Evolutionary conservation across 2,329 filamentous ascomycete genomes (phyloP), one percentile per base, ranked within the genome.

Genomic region (Clarireedia hainanense): DNA sequence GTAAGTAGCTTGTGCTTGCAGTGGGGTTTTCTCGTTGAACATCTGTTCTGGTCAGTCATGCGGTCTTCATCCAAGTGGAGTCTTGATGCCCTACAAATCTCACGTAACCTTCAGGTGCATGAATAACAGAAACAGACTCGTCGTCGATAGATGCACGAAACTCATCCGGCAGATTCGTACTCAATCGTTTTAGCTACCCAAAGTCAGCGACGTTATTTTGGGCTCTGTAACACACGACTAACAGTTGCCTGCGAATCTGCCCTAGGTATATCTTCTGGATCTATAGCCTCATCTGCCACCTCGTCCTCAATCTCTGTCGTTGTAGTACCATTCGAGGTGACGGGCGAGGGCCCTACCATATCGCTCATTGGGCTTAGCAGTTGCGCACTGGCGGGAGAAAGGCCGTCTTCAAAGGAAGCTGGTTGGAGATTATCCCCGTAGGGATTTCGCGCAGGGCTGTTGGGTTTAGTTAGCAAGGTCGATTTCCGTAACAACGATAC

Each of bases 81-180:
- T 17, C 23, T 17, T 23, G 12, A 36, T 47, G 17, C 43, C 80
- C 68, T 70, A 94, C 89, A 80, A 94, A 95, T 63, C 81, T 81
- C 55, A 83, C 80, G 71, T 94, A 96, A 59, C 86, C 89, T 61
- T 89, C 79, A 0, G 91, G 91, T 15, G 89, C 89, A 75, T 96
- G 91, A 63, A 96, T 96, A 54, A 95, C 91, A 1, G 91, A 96
- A 52, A 89, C 80, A 24, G 90, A 86, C 63, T 91, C 89, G 62
- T 95, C 89, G 59, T 84, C 84, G 24, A 80, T 79, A 52, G 74
- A 73, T 51, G 78, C 77, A 68, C 84, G 74, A 69, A 85, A 65
- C 57, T 77, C 74, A 43, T 82, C 80, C 2, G 81, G 72, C 9
- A 86, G 65, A 58, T 77, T 80, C 4, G 83, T 86, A 52, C 63